Percentiles rank a stretch among this genome's conserved stretches.
These are phyloP conservation scores for Melastoma candidum DNA, from an alignment of 441 rosid species.

Conservation along the genomic window DNA sequence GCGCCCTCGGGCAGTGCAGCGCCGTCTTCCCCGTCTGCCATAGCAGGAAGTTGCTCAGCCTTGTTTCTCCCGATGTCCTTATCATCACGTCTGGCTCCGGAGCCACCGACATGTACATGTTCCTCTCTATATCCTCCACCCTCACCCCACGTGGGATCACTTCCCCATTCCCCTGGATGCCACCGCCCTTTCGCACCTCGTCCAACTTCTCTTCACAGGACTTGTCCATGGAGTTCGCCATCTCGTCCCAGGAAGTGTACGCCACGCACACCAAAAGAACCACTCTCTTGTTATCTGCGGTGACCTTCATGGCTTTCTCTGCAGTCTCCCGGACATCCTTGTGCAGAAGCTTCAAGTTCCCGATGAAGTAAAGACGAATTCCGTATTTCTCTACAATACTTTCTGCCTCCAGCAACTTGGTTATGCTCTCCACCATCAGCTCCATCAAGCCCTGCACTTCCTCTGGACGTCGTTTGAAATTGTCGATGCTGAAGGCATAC, in stretches of 20 bases:
- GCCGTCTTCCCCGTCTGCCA: conserved; percentile 18
- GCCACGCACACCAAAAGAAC: conserved; percentile 66
- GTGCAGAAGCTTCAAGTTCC: conserved; percentile 52
- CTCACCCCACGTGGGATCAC: background rate
- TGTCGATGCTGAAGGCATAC: conserved; percentile 83
- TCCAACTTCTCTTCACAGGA: conserved; percentile 34
- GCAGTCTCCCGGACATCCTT: conserved; percentile 52
- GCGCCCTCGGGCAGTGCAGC: conserved; percentile 11
- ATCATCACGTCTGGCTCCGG: conserved; percentile 13
- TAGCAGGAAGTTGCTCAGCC: conserved; percentile 22
- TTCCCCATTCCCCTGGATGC: background rate
- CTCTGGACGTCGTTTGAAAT: conserved; percentile 52
- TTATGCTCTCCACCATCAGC: conserved; percentile 60
- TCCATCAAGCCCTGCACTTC: conserved; percentile 72
- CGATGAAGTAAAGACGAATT: conserved; percentile 53
- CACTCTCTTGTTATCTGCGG: conserved; percentile 33
- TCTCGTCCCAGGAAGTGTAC: conserved; percentile 61
- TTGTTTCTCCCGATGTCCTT: conserved; percentile 21
- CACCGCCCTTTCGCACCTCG: conserved; percentile 13
- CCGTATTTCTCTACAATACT: conserved; percentile 49
- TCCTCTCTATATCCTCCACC: conserved; percentile 9
- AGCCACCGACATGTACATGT: background rate
- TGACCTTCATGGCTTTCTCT: conserved; percentile 55
- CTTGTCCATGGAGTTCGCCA: conserved; percentile 48
- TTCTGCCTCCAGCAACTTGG: conserved; percentile 39